Evolutionary conservation across 306 rosid genomes (phyloP).

Genomic region (Prunus davidiana): DNA sequence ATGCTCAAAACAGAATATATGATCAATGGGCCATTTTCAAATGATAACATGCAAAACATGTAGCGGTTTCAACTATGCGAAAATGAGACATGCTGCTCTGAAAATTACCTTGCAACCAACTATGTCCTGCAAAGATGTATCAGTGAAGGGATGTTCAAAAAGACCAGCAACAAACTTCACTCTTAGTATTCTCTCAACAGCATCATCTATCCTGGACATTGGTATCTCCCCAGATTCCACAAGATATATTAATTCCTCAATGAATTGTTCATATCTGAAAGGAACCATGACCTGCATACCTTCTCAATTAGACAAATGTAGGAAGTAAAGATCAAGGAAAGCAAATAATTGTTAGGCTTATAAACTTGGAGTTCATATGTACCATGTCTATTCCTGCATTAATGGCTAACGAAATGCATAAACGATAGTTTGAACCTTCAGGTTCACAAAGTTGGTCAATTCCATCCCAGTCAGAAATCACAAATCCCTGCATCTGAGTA

Average conservation of each 20-base stretch:
- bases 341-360: not conserved
- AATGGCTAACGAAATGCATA: constrained; percentile 48
- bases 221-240: constrained; percentile 61
- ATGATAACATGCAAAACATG: constrained; percentile 3
- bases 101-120: constrained; percentile 69
- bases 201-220: constrained; percentile 64
- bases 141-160: constrained; percentile 62
- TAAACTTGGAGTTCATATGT: constrained; percentile 17
- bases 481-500: constrained; percentile 55
- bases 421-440: constrained; percentile 49
- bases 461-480: constrained; percentile 76
- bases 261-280: constrained; percentile 35
- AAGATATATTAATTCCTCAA: constrained; percentile 43
- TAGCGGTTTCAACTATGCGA: not conserved
- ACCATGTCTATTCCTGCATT: constrained; percentile 92
- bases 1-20: too few relatives aligned
- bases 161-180: constrained; percentile 72
- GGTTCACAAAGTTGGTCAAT: constrained; percentile 53
- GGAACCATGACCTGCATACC: constrained; percentile 69
- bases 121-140: constrained; percentile 50
- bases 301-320: constrained; percentile 12
- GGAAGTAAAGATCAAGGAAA: not conserved
- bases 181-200: constrained; percentile 71
- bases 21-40: not conserved
- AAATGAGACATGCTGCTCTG: constrained; percentile 1